Conservation (phyloP, 169 alveolate genomes). For the Eimeria sp. region DNA sequence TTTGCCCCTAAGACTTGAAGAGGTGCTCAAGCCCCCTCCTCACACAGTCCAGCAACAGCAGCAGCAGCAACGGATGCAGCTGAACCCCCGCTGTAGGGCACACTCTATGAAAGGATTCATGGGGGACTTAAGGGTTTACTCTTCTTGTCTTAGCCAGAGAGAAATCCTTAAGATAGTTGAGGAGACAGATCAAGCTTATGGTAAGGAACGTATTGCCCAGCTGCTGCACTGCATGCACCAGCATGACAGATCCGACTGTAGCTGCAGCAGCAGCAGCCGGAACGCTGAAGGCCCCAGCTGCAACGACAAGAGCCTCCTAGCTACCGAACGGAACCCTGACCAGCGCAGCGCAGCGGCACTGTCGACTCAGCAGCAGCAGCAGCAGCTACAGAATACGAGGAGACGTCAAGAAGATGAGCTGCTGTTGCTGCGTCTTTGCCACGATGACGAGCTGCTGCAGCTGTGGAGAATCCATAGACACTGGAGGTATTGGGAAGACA, state of each 20-base stretch:
- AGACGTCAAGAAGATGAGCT: conserved; percentile 4
- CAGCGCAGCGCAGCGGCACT: background rate
- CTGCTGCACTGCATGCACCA: conserved; percentile 58
- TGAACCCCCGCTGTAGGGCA: conserved; percentile 44
- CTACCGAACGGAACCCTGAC: background rate
- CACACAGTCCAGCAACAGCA: conserved; percentile 55
- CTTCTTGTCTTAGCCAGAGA: conserved; percentile 13
- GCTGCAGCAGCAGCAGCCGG: background rate
- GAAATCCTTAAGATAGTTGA: background rate
- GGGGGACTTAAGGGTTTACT: conserved; percentile 36
- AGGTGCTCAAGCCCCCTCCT: conserved; percentile 17
- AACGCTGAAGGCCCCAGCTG: background rate
- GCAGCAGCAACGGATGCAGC: conserved; percentile 25
- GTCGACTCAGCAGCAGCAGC: conserved; percentile 2
- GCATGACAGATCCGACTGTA: background rate
- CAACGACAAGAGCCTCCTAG: background rate
- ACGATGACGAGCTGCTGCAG: conserved; percentile 41
- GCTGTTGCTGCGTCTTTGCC: conserved; percentile 50
- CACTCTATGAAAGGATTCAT: conserved; percentile 56
- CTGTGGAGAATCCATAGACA: conserved; percentile 57
- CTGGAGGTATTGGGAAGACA: conserved; percentile 61
- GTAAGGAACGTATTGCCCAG: conserved; percentile 54
- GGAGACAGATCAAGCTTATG: conserved; percentile 22
- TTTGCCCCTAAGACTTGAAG: conserved; percentile 42
- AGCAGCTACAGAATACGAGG: conserved; percentile 22